Base-by-base conservation (phyloP, 345 rosid species). In the Heritiera fomes region DNA sequence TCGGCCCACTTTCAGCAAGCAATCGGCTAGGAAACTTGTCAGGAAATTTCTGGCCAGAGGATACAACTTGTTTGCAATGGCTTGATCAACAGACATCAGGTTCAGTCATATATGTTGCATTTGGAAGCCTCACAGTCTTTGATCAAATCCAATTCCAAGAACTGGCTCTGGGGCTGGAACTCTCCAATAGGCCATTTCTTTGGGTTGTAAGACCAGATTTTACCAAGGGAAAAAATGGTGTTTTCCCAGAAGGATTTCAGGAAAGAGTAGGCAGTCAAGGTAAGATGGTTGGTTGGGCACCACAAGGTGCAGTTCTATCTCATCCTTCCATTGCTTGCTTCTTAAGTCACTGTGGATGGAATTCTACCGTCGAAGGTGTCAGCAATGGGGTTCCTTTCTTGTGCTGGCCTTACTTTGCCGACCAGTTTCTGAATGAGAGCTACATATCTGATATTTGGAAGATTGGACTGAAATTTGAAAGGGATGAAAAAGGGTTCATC, bases 261-360 rank as follows among this genome's bases (percentile, higher is more conserved):
- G 47, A 58, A 17, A 45, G 75, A 41, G 32, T 77, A 5, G 74
- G 23, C 2, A 32, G 18, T 59, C 80, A 12, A 23, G 67, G 67
- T 20, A 38, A 9, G 49, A 55, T 78, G 11, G 75, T 78, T 14
- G 45, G 58, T 45, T 78, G 80, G 75, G 75, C 80, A 15, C 80
- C 80, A 5, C 80, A 78, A 59, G 38, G 43, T 1, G 61, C 18
- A 7, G 60, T 78, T 30, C 30, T 69, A 12, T 18, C 43, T 8
- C 75, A 78, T 69, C 41, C 75, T 17, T 55, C 75, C 1, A 59
- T 78, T 58, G 75, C 75, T 69, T 78, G 80, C 59, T 78, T 78
- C 55, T 0, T 59, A 59, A 83, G 86, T 74, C 89, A 87, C 10
- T 83, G 85, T 9, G 88, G 90, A 17, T 87, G 87, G 87, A 85